Percentiles rank a stretch among this genome's conserved stretches.
These are phyloP conservation scores for Spergularia marina DNA, from an alignment of 148 eudicot genomes.

Conservation along the genomic window DNA sequence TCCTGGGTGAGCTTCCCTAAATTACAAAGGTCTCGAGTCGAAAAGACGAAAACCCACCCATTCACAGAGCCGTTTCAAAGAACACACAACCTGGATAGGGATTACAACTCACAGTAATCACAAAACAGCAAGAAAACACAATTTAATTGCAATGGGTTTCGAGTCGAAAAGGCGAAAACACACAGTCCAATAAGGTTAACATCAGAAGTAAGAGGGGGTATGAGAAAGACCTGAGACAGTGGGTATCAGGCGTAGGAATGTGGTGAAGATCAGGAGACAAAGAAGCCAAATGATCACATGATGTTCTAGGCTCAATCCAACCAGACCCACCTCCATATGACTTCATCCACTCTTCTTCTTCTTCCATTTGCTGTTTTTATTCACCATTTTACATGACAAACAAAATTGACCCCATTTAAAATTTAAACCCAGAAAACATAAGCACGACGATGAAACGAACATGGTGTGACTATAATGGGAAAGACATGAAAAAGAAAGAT, in stretches of 20 bases:
- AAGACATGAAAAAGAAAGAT: no score
- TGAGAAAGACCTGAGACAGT: constrained; percentile 38
- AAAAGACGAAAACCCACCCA: no score
- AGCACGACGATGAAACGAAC: no score
- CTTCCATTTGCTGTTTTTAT: constrained; percentile 8
- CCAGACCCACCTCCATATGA: constrained; percentile 38
- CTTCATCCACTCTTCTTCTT: constrained; percentile 27
- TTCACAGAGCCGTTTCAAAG: background rate
- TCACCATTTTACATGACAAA: background rate
- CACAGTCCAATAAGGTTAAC: no score
- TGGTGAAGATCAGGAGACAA: constrained; percentile 36
- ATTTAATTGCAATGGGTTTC: no score
- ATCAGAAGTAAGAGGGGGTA: background rate
- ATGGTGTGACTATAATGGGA: background rate
- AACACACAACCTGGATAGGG: background rate
- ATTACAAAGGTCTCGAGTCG: no score
- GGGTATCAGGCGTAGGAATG: constrained; percentile 35
- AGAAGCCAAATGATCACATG: constrained; percentile 38
- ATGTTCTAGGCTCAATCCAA: constrained; percentile 48
- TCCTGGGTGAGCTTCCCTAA: no score
- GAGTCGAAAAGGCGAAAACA: background rate
- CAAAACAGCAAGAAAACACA: background rate
- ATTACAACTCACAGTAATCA: no score
- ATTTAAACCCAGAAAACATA: background rate
- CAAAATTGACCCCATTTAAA: background rate